Evolutionary conservation across 192 early-diverging fungal genomes (phyloP), one percentile per base, ranked within the genome.

Genomic region (Lunasporangiospora selenospora): DNA sequence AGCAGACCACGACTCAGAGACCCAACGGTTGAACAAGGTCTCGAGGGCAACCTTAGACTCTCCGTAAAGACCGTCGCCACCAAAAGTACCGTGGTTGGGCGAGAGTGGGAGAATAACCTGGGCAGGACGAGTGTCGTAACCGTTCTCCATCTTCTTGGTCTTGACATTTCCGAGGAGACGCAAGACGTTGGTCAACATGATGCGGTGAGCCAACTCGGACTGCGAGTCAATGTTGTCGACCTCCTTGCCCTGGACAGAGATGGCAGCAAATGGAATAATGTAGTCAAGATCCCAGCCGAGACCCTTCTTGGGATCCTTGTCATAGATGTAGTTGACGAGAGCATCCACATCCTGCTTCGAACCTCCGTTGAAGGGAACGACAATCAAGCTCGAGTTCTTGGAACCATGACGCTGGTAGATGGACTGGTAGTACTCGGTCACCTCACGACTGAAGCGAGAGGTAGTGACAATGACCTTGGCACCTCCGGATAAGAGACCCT

Each of bases 81-180:
- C 96, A 66, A 98, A 98, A 4, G 90, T 91, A 48, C 95, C 96
- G 77, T 98, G 96, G 86, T 98, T 98, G 49, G 96, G 96, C 54
- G 96, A 98, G 49, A 97, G 70, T 9, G 96, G 96, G 31, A 98
- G 77, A 15, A 98, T 81, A 24, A 92, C 91, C 43, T 90, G 88
- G 19, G 96, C 92, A 41, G 95, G 92, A 51, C 93, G 92, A 49
- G 92, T 95, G 60, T 92, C 88, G 58, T 83, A 88, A 32, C 89
- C 85, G 31, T 84, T 73, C 65, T 61, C 58, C 62, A 87, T 84
- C 86, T 98, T 98, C 75, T 91, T 83, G 47, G 80, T 76, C 78
- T 93, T 94, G 51, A 98, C 87, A 45, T 85, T 79, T 48, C 96
- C 96, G 55, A 98, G 75, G 58, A 97, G 62, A 30, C 95, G 90